Evolutionary conservation across 768 basidiomycete genomes (phyloP).

Genomic region (Hericium rajendrae): DNA sequence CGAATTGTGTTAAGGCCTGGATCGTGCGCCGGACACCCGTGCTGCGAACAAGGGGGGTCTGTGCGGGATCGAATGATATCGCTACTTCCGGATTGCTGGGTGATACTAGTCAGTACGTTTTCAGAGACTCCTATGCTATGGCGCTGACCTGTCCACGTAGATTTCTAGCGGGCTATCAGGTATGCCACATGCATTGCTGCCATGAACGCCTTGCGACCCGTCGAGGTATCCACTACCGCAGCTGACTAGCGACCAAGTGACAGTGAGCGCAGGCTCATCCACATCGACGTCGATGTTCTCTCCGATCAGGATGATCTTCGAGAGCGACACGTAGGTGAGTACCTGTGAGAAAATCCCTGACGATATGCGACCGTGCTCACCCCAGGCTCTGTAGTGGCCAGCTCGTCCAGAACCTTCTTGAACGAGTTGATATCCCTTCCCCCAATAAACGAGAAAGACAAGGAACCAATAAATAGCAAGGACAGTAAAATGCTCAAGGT

Average conservation of each 20-base stretch:
- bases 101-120: too few relatives aligned
- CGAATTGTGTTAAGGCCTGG: conserved; percentile 46
- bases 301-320: conserved; percentile 48
- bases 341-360: too few relatives aligned
- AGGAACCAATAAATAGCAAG: conserved; percentile 35
- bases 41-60: conserved; percentile 33
- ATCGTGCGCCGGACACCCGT: conserved; percentile 39
- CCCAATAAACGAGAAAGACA: conserved; percentile 42
- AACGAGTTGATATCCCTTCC: conserved; percentile 34
- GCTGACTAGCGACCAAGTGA: conserved; percentile 47
- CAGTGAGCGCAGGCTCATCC: conserved; percentile 45
- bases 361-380: conserved; percentile 22
- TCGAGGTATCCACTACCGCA: conserved; percentile 38
- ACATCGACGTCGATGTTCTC: conserved; percentile 51
- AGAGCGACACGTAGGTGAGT: neutral
- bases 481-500: conserved; percentile 34
- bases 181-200: conserved; percentile 36
- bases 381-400: conserved; percentile 34
- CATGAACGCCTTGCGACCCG: conserved; percentile 38
- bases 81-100: conserved; percentile 29
- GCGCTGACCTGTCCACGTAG: conserved; percentile 39
- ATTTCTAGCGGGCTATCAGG: conserved; percentile 32
- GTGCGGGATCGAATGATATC: conserved; percentile 34
- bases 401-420: conserved; percentile 28
- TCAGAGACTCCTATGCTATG: too few relatives aligned